phyloP scores from a whole-genome alignment of 805 yeast genomes.

The Clavispora carvajalis region DNA sequence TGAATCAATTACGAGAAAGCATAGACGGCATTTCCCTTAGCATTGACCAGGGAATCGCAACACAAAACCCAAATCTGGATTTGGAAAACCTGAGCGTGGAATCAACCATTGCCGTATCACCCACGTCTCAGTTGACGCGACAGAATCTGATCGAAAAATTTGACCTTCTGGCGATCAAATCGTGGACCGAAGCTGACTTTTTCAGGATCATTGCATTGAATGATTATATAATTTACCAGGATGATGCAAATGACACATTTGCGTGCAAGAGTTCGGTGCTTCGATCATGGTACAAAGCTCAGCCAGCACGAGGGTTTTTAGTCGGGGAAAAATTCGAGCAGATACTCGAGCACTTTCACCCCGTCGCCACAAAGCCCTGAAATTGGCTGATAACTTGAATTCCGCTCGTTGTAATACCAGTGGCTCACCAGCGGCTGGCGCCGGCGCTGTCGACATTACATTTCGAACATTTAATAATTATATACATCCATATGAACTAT shows the following conservation, averaged over 20 bases:
- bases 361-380: background rate
- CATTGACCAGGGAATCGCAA: background rate
- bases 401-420: background rate
- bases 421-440: background rate
- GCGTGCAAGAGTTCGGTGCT: slow-evolving; percentile 8
- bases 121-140: background rate
- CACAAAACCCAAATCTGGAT: background rate
- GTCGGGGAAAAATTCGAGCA: slow-evolving; percentile 1
- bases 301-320: background rate
- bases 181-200: slow-evolving; percentile 14
- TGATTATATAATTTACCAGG: slow-evolving; percentile 8
- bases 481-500: background rate
- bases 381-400: background rate
- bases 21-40: background rate
- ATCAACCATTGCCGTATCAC: background rate
- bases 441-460: background rate
- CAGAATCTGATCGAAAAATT: background rate
- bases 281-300: slow-evolving; percentile 2
- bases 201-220: slow-evolving; percentile 8
- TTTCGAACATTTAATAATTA: background rate
- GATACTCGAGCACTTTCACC: slow-evolving; percentile 1
- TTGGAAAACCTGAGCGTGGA: background rate
- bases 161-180: background rate
- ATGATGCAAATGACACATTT: slow-evolving; percentile 1
- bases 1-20: slow-evolving; percentile 10